Evolutionary conservation across 192 early-diverging fungal species (phyloP), one percentile per base, ranked within the genome.

Genomic region (Coemansia sp.): DNA sequence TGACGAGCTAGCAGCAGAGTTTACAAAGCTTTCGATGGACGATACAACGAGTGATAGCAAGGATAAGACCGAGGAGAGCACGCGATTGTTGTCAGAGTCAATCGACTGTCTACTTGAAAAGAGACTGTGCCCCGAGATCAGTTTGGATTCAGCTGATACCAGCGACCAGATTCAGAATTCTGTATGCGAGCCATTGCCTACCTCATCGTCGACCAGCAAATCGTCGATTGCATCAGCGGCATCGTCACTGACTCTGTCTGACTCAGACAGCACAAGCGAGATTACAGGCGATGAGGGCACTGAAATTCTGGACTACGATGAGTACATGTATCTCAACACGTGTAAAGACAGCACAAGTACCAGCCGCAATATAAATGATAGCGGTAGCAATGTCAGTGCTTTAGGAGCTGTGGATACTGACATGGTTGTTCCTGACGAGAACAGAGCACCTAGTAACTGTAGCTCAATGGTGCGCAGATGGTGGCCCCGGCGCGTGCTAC

Each of bases 401-500:
- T 4, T 11, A 4, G 17, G 15, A 6, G 4, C 42, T 3, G 42
- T 11, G 13, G 4, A 2, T 14, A 11, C 42, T 14, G 15, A 11
- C 42, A 14, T 18, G 17, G 15, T 14, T 6, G 42, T 14, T 11
- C 17, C 7, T 2, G 17, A 17, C 17, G 21, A 17, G n/a, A 46
- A 9, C 18, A 13, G 10, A 46, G 9, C n/a, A 1, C 44, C 9
- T 21, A 18, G 2, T 22, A 9, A 43, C 12, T 22, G n/a, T 15
- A 7, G 7, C 37, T 23, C 22, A 38, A 13, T 17, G 19, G 22
- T 25, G 34, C 40, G 60, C 13, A 47, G 60, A 46, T 76, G 73
- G 73, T 76, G 67, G 73, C 73, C 73, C 10, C 62, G 67, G 5
- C 60, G 66, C 13, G 56, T 76, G 3, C 17, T 76, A 27, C 73